phyloP scores from a whole-genome alignment of 495 filamentous ascomycete genomes.

The Rostrohypoxylon terebratum region DNA sequence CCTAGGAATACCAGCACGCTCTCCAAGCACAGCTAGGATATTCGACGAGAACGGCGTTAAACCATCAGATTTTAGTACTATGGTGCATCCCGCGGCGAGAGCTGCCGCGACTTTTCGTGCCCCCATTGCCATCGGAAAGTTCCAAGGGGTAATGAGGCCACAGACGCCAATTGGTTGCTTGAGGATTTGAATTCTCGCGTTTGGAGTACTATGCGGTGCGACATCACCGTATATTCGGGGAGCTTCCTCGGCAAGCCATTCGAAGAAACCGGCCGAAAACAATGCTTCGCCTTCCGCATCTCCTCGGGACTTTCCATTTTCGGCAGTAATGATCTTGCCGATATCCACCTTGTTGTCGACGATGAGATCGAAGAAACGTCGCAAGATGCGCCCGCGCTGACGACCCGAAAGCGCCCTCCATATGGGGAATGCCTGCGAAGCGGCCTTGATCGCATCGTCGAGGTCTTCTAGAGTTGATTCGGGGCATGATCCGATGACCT shows the following conservation, averaged over 20 bases:
- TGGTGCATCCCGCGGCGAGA: conserved; percentile 78
- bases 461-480: conserved; percentile 82
- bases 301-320: conserved; percentile 81
- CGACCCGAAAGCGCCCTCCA: conserved; percentile 66
- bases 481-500: conserved; percentile 82
- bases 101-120: conserved; percentile 89
- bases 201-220: conserved; percentile 71
- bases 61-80: conserved; percentile 84
- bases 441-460: conserved; percentile 79
- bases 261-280: conserved; percentile 82
- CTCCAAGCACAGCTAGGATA: conserved; percentile 83
- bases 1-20: conserved; percentile 84
- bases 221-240: conserved; percentile 78
- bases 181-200: conserved; percentile 78
- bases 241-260: conserved; percentile 85
- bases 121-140: conserved; percentile 94
- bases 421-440: conserved; percentile 76
- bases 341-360: conserved; percentile 89
- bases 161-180: conserved; percentile 94
- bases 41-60: conserved; percentile 89
- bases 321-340: conserved; percentile 86
- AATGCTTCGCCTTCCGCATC: conserved; percentile 79
- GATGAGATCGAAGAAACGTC: conserved; percentile 77
- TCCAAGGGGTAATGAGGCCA: conserved; percentile 96
- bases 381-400: conserved; percentile 70